phyloP scores from a whole-genome alignment of 805 yeast genomes.

The Candida michaelii region DNA sequence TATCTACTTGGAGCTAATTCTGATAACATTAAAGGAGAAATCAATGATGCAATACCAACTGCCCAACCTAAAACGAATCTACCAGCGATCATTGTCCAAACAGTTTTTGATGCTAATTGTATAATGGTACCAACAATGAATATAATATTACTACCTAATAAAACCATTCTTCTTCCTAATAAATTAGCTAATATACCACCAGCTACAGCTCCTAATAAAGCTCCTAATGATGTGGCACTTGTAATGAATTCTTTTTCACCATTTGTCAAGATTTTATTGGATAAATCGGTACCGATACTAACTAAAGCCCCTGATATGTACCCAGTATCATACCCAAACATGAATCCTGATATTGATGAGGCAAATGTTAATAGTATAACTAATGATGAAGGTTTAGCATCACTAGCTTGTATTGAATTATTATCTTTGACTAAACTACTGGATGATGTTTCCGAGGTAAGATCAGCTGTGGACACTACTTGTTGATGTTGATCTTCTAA shows the following conservation, averaged over 20 bases:
- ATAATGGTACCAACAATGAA: constrained; percentile 82
- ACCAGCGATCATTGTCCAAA: constrained; percentile 92
- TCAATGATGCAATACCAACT: constrained; percentile 90
- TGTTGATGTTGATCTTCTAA: constrained; percentile 1
- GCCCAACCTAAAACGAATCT: constrained; percentile 94
- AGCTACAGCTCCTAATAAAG: constrained; percentile 70
- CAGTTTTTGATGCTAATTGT: constrained; percentile 76
- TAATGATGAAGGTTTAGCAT: constrained; percentile 51
- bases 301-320: constrained; percentile 93
- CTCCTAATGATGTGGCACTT: constrained; percentile 93
- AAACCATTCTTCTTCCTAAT: constrained; percentile 80
- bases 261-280: constrained; percentile 54
- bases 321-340: constrained; percentile 98
- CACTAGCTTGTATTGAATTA: constrained; percentile 2
- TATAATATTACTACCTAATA: constrained; percentile 77
- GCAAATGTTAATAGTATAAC: constrained; percentile 69
- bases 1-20: constrained; percentile 91
- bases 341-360: constrained; percentile 89
- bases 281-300: constrained; percentile 74
- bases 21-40: constrained; percentile 90
- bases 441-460: constrained; percentile 5
- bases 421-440: constrained; percentile 7
- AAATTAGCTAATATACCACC: constrained; percentile 85
- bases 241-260: constrained; percentile 91
- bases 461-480: constrained; percentile 1